Conservation (phyloP, 306 rosid species). For the Crotalaria pallida region DNA sequence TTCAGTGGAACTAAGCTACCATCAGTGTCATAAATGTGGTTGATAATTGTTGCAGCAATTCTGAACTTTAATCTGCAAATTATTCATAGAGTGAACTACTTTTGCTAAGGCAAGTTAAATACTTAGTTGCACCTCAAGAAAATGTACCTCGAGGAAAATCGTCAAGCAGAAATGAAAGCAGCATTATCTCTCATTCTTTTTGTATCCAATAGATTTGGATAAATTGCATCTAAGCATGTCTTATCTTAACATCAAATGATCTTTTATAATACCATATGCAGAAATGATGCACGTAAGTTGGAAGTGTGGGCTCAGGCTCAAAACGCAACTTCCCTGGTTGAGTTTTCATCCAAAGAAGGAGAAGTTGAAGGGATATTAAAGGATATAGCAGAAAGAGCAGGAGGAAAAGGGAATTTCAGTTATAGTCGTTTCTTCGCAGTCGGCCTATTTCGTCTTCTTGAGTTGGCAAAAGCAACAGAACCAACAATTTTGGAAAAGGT, state of each 20-base stretch:
- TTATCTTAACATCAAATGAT: constrained; percentile 20
- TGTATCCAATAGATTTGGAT: not conserved
- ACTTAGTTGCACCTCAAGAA: not conserved
- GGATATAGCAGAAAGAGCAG: constrained; percentile 76
- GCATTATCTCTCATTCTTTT: not conserved
- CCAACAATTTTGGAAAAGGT: constrained; percentile 87
- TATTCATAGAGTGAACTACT: too few relatives aligned
- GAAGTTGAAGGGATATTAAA: constrained; percentile 68
- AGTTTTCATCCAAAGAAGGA: constrained; percentile 79
- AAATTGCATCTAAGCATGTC: not conserved
- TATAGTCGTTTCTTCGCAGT: constrained; percentile 91
- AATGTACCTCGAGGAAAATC: not conserved
- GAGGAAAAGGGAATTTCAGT: constrained; percentile 62
- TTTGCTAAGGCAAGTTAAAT: too few relatives aligned
- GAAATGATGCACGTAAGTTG: constrained; percentile 72
- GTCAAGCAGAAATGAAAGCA: not conserved
- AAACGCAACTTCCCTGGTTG: constrained; percentile 60
- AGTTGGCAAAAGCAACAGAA: constrained; percentile 79
- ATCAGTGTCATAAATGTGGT: too few relatives aligned
- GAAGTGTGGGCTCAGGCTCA: constrained; percentile 90
- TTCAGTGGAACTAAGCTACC: too few relatives aligned
- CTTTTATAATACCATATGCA: constrained; percentile 25
- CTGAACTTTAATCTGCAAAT: too few relatives aligned
- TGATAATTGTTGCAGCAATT: too few relatives aligned
- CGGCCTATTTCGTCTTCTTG: constrained; percentile 88